Evolutionary conservation across 805 yeast genomes (phyloP).

Genomic region (Zygosaccharomyces kombuchaensis): DNA sequence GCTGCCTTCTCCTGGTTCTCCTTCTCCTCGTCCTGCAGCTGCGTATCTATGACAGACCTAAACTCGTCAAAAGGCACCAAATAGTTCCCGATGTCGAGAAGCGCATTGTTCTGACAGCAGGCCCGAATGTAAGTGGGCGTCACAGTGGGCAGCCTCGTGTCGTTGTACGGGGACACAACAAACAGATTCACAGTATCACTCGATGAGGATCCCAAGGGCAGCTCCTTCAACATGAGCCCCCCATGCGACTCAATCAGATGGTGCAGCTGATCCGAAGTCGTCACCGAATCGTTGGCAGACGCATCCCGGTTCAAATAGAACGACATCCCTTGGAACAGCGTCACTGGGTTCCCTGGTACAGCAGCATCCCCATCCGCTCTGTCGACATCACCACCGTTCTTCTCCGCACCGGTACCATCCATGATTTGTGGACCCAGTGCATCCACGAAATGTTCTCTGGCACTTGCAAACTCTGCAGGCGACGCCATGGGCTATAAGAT

Average conservation of each 20-base stretch:
- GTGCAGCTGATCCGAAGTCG: constrained; percentile 21
- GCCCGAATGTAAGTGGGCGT: constrained; percentile 30
- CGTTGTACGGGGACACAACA: constrained; percentile 32
- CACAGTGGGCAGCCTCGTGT: constrained; percentile 29
- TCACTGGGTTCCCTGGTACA: constrained; percentile 3
- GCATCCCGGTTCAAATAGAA: constrained; percentile 26
- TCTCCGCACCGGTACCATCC: background rate
- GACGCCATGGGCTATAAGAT: constrained; percentile 14
- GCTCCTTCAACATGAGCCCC: constrained; percentile 21
- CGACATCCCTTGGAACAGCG: constrained; percentile 13
- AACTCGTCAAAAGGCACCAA: constrained; percentile 31
- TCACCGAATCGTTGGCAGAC: constrained; percentile 24
- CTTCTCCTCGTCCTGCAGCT: constrained; percentile 18
- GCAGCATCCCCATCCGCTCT: background rate
- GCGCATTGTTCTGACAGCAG: constrained; percentile 22
- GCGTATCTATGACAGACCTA: constrained; percentile 24
- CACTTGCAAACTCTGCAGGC: constrained; percentile 27
- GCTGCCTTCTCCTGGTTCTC: constrained; percentile 2
- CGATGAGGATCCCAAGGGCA: constrained; percentile 17
- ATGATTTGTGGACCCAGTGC: constrained; percentile 15
- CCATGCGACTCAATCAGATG: constrained; percentile 22
- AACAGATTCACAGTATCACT: constrained; percentile 13
- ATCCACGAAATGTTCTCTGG: constrained; percentile 28
- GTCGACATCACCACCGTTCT: background rate
- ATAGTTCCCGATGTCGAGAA: constrained; percentile 22